Percentiles rank a stretch among this genome's conserved stretches.
Evolutionary conservation across 768 basidiomycete genomes (phyloP).

Genomic region (Chlorophyllum brunneum): DNA sequence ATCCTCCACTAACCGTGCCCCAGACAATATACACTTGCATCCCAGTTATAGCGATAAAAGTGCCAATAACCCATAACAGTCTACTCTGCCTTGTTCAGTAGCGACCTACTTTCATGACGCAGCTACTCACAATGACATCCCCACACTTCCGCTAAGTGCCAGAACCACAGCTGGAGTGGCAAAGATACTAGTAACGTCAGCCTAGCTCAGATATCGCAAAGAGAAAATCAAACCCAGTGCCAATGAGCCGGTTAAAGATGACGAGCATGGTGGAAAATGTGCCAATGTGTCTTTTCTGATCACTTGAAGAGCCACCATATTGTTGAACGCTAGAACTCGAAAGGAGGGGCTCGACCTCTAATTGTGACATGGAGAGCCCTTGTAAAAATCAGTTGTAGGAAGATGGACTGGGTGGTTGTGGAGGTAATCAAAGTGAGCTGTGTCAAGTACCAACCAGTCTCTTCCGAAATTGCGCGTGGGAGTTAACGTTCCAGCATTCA

Average conservation of each 20-base stretch:
- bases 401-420: background rate
- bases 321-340: background rate
- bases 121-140: conserved; percentile 24
- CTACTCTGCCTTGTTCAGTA: conserved; percentile 12
- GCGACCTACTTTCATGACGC: background rate
- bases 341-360: background rate
- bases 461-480: too few relatives aligned
- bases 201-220: background rate
- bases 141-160: conserved; percentile 28
- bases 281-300: conserved; percentile 21
- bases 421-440: too few relatives aligned
- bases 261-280: conserved; percentile 30
- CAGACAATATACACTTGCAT: conserved; percentile 34
- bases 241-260: conserved; percentile 35
- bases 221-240: conserved; percentile 28
- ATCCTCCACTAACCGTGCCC: conserved; percentile 26
- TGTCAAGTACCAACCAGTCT: too few relatives aligned
- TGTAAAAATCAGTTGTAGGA: background rate
- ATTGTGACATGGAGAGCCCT: background rate
- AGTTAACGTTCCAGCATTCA: too few relatives aligned
- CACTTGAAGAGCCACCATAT: background rate
- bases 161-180: conserved; percentile 32
- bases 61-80: conserved; percentile 34
- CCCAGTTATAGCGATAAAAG: conserved; percentile 29
- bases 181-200: conserved; percentile 24